Base-by-base conservation (phyloP, 2,329 filamentous ascomycete genomes). In the Aureobasidium sp. region DNA sequence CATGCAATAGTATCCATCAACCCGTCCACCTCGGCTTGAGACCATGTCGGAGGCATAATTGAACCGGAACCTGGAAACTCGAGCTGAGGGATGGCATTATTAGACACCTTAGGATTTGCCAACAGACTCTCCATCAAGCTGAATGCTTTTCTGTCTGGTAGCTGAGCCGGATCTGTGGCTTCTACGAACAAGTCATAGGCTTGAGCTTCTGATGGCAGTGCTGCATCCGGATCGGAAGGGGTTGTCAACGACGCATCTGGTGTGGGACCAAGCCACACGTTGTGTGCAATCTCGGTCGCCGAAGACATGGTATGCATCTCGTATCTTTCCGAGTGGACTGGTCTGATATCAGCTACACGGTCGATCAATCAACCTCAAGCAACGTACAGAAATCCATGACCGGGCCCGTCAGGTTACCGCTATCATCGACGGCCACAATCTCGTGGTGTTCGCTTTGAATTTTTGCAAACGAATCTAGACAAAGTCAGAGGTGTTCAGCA, bases 1-100 rank as follows among this genome's bases (percentile, higher is more conserved):
- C 90, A 97, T 62, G 84, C 85, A 70, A 90, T 91, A 6, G 86
- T 91, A 54, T 90, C 86, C 37, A 96, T 74, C 37, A 97, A 83
- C 22, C 84, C 86, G 64, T 95, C 89, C 1, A 88, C 81, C 68
- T 96, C 91, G 7, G 79, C 75, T 56, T 90, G 86, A 1, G 86
- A 88, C 80, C 86, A 94, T 0, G 85, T 87, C 2, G 90, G 86
- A 2, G 88, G 85, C 62, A 91, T 77, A 53, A 97, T 87, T 62
- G 88, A 94, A n/a, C 93, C 93, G 1, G 91, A 96, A 0, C 90
- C 93, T 1, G 91, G 91, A 57, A 97, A 97, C 59, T 95, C 86
- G 49, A 94, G 72, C 58, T 79, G 74, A 56, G 83, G 70, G 12
- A 79, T 71, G 4, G 73, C 70, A 40, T 77, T 69, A 4, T 58